phyloP scores from a whole-genome alignment of 805 yeast species.

The Schwanniomyces vanrijiae region DNA sequence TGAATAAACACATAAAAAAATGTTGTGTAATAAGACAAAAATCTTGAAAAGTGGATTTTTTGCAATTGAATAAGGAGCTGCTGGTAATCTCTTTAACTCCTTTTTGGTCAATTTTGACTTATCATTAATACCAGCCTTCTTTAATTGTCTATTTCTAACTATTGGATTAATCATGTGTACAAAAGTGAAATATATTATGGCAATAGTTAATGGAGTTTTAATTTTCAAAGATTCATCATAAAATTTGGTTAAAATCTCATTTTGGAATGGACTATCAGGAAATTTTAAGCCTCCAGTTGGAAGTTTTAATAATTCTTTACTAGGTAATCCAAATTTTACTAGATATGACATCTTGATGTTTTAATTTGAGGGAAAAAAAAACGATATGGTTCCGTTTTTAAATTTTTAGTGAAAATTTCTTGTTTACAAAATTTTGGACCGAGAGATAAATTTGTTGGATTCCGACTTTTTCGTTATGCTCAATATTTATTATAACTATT shows the following conservation, averaged over 20 bases:
- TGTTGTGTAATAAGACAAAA: constrained; percentile 60
- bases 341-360: constrained; percentile 10
- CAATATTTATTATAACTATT: not conserved
- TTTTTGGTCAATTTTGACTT: constrained; percentile 12
- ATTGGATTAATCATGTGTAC: constrained; percentile 56
- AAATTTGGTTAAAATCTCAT: constrained; percentile 27
- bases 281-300: constrained; percentile 29
- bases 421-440: not conserved
- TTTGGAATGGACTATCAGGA: constrained; percentile 36
- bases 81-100: constrained; percentile 38
- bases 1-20: constrained; percentile 63
- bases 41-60: constrained; percentile 45
- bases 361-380: not conserved
- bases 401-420: not conserved
- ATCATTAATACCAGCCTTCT: constrained; percentile 21
- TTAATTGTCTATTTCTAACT: constrained; percentile 46
- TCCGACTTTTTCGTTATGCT: not conserved
- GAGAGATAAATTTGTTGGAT: constrained; percentile 1
- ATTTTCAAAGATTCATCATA: constrained; percentile 48
- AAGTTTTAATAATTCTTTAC: constrained; percentile 27
- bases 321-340: constrained; percentile 36
- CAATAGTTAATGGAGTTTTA: constrained; percentile 56
- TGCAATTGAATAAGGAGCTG: constrained; percentile 56
- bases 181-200: constrained; percentile 54
- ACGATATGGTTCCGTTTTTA: not conserved